Conservation (phyloP, 2,329 filamentous ascomycete species). For the Pseudopyricularia cyperi region DNA sequence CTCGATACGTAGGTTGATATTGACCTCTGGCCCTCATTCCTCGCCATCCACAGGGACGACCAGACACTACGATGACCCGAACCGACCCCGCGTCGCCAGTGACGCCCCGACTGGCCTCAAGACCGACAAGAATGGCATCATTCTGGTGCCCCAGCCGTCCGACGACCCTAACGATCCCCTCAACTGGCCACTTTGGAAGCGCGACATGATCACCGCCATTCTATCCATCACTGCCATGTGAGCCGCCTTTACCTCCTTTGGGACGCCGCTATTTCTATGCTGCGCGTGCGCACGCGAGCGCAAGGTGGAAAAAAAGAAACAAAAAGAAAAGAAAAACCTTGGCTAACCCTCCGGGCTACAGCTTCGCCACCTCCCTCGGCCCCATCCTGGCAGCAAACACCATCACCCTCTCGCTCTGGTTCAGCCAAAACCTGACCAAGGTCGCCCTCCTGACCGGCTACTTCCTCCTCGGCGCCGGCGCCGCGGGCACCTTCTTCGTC, state of each 20-base stretch:
- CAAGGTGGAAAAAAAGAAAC: too few relatives aligned
- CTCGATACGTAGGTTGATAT: neutral
- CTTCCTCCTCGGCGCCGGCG: constrained; percentile 70
- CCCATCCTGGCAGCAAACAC: constrained; percentile 85
- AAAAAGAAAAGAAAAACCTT: too few relatives aligned
- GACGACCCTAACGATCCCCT: constrained; percentile 86
- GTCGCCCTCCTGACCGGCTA: constrained; percentile 78
- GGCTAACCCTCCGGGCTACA: constrained; percentile 35
- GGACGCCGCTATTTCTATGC: neutral
- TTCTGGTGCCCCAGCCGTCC: constrained; percentile 77
- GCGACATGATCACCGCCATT: constrained; percentile 66
- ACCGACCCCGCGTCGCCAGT: constrained; percentile 27
- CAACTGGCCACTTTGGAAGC: constrained; percentile 73
- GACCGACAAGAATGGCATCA: constrained; percentile 61
- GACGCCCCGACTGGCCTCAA: constrained; percentile 44
- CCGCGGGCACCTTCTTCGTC: constrained; percentile 74
- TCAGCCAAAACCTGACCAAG: constrained; percentile 53
- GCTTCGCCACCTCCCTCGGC: constrained; percentile 74
- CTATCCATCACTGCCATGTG: constrained; percentile 44
- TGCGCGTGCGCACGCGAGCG: too few relatives aligned
- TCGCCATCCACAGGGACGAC: constrained; percentile 36
- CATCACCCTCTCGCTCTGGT: constrained; percentile 58
- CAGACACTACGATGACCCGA: constrained; percentile 49
- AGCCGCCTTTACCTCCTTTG: neutral
- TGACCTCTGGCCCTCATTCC: neutral